Evolutionary conservation across 345 rosid species (phyloP).

Genomic region (Citrus inodora): DNA sequence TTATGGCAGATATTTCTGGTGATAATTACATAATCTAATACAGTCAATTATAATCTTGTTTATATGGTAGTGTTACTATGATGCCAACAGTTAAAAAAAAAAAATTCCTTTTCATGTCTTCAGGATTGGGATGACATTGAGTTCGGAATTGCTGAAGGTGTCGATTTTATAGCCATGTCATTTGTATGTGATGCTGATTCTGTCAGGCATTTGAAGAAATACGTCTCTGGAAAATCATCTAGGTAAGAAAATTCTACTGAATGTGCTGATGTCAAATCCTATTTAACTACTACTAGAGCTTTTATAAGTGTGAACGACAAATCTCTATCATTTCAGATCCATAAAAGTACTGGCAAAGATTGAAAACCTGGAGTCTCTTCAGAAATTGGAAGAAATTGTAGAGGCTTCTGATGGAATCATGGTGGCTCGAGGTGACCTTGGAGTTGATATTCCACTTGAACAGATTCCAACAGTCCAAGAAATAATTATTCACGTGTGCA

Average conservation of each 20-base stretch:
- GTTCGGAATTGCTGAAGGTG: slow-evolving; percentile 58
- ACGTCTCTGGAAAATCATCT: slow-evolving; percentile 43
- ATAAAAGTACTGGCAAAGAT: slow-evolving; percentile 65
- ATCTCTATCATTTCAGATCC: slow-evolving; percentile 31
- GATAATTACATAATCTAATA: neutral
- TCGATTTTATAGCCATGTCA: slow-evolving; percentile 63
- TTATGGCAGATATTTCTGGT: neutral
- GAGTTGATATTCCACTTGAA: slow-evolving; percentile 72
- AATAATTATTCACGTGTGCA: slow-evolving; percentile 41
- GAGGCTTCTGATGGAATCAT: slow-evolving; percentile 70
- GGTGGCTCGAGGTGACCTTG: slow-evolving; percentile 82
- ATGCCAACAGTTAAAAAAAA: neutral
- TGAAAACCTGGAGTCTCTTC: slow-evolving; percentile 66
- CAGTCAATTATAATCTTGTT: neutral
- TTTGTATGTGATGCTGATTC: slow-evolving; percentile 59
- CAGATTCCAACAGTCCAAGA: slow-evolving; percentile 69
- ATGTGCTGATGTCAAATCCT: neutral
- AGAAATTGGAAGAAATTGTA: slow-evolving; percentile 53
- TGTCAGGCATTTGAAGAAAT: slow-evolving; percentile 46
- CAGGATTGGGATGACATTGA: slow-evolving; percentile 76
- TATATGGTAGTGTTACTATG: neutral
- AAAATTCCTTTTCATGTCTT: neutral
- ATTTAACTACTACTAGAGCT: neutral
- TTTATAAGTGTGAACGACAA: neutral
- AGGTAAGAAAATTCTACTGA: slow-evolving; percentile 33